phyloP scores from a whole-genome alignment of 176 grass and related monocot genomes.

The Echinochloa phyllopogon region DNA sequence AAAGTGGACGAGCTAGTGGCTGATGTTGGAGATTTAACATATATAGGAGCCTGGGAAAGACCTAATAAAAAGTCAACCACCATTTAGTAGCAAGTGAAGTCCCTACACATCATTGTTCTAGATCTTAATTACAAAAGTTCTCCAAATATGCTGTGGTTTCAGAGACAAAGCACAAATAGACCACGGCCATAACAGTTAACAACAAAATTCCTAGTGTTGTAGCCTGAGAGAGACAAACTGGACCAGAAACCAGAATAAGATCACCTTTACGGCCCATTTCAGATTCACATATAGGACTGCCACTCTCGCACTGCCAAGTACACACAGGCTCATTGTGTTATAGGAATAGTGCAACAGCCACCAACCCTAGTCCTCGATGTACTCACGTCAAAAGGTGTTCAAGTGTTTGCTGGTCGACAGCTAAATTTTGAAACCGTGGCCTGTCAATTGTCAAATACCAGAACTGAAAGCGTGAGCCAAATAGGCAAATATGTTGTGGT shows the following conservation, averaged over 20 bases:
- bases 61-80: not conserved
- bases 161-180: not conserved
- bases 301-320: not conserved
- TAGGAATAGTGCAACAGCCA: not conserved
- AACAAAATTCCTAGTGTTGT: not conserved
- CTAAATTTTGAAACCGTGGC: not conserved
- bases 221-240: not conserved
- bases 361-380: not conserved
- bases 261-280: not conserved
- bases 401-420: not conserved
- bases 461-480: not conserved
- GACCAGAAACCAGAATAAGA: not conserved
- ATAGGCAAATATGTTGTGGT: not conserved
- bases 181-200: not conserved
- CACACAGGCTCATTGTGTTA: not conserved
- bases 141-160: not conserved
- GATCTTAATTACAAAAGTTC: slow-evolving; percentile 13
- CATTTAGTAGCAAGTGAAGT: not conserved
- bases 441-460: not conserved
- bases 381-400: not conserved
- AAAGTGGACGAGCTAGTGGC: not conserved
- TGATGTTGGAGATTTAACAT: slow-evolving; percentile 2
- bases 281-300: not conserved
- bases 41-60: not conserved
- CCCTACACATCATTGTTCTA: not conserved